phyloP scores from a whole-genome alignment of 2,329 filamentous ascomycete species.

The Parastagonospora avenae region DNA sequence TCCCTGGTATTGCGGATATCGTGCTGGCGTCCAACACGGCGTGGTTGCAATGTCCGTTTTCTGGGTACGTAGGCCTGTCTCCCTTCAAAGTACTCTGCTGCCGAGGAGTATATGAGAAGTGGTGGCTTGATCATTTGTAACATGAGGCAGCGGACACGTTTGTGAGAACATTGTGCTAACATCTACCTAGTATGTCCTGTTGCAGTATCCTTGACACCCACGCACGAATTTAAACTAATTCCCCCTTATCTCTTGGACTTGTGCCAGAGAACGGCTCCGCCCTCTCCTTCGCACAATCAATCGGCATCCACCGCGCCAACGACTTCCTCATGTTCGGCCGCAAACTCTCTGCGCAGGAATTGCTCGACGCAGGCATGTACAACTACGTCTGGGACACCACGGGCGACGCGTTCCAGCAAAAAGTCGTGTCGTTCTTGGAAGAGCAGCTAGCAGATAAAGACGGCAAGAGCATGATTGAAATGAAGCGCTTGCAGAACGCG shows the following conservation, averaged over 20 bases:
- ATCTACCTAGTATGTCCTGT: no score
- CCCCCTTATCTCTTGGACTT: conserved; percentile 54
- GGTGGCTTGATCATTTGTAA: no score
- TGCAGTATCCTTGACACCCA: no score
- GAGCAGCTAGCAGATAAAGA: conserved; percentile 54
- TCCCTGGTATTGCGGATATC: conserved; percentile 56
- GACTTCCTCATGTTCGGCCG: conserved; percentile 60
- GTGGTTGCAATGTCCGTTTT: conserved; percentile 58
- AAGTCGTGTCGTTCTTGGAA: conserved; percentile 51
- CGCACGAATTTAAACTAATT: no score
- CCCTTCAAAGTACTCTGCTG: no score
- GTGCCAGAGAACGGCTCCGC: conserved; percentile 58
- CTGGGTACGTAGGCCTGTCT: no score
- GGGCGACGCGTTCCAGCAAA: conserved; percentile 49
- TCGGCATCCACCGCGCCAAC: conserved; percentile 58
- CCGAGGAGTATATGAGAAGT: no score
- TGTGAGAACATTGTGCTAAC: no score
- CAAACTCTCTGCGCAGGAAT: conserved; percentile 51
- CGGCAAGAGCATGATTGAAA: conserved; percentile 60
- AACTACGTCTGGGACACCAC: conserved; percentile 52
- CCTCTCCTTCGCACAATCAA: conserved; percentile 52
- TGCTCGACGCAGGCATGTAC: conserved; percentile 52
- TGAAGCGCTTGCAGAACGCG: conserved; percentile 57
- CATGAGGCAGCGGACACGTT: no score
- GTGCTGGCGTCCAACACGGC: conserved; percentile 52